A percentile compares a stretch with the other conserved stretches of the same genome.
phyloP scores from a whole-genome alignment of 1,139 yeast species.

The Candida tetrigidarum region DNA sequence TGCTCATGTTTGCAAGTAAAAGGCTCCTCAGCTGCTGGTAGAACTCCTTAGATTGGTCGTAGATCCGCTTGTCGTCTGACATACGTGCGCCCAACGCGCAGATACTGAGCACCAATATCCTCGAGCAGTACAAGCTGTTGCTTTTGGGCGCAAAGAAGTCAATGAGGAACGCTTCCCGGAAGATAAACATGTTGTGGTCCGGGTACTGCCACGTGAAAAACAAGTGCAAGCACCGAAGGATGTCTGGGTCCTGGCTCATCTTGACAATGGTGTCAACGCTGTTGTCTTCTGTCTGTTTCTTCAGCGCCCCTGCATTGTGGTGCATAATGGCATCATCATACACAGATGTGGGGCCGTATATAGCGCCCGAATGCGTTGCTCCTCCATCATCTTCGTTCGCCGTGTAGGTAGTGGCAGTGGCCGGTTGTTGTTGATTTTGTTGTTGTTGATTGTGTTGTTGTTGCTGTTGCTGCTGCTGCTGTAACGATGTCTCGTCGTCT shows the following conservation, averaged over 20 bases:
- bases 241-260: constrained; percentile 43
- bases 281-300: constrained; percentile 25
- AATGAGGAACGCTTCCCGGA: constrained; percentile 64
- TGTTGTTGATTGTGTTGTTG: constrained; percentile 2
- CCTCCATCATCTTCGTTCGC: constrained; percentile 18
- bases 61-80: constrained; percentile 46
- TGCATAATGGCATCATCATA: constrained; percentile 40
- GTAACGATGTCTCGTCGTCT: neutral
- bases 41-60: constrained; percentile 41
- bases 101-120: constrained; percentile 53
- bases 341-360: constrained; percentile 57
- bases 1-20: constrained; percentile 43
- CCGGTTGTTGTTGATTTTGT: no score
- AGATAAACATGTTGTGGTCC: constrained; percentile 63
- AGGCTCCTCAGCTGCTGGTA: constrained; percentile 50
- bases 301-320: constrained; percentile 22
- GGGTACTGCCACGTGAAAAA: constrained; percentile 72
- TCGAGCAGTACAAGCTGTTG: constrained; percentile 53
- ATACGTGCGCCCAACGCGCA: constrained; percentile 61
- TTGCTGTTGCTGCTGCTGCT: neutral
- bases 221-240: constrained; percentile 53
- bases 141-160: constrained; percentile 58
- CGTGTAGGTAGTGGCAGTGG: no score
- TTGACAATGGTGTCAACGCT: constrained; percentile 12
- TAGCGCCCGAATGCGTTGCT: constrained; percentile 29